Evolutionary conservation across 73 alveolate genomes (phyloP), one percentile per base, ranked within the genome.

Genomic region (Tetrahymena thermophila): DNA sequence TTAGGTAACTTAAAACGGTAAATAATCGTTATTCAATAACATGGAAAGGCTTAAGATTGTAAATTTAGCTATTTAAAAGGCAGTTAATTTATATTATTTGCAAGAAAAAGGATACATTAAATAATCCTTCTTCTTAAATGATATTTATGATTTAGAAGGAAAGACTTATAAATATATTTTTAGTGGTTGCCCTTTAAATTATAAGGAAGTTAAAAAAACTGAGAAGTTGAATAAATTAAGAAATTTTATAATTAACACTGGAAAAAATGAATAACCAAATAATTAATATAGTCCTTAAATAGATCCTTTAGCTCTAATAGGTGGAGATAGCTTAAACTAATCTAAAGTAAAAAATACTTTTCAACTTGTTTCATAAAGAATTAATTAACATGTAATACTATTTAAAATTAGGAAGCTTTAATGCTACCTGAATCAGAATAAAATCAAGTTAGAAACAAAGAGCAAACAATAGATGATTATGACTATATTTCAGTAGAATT

Each of bases 31-130:
- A 31, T 95, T 95, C 35, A 85, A 93, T 16, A 95, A 84, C 2
- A 95, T 95, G 97, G 95, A 95, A 38, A 95, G 97, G 89, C 71
- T 95, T 14, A 95, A 95, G 35, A 43, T 95, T 28, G 94, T 83
- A 8, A 95, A 95, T 89, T 89, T 85, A 6, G 37, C 94, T 43
- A 85, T 95, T 8, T 71, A 85, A 56, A 85, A 43, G 31, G 89
- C 97, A 3, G 94, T 95, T 10, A 95, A 95, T 34, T 56, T 95
- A 17, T 94, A 85, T 10, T 95, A 89, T 34, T 25, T 95, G 31
- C 85, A 85, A 38, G 84, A 95, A 37, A 85, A 44, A n/a, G 43
- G 85, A 15, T 95, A 85, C 56, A 55, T 95, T 35, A 35, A 44
- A 31, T 37, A 95, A 38, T 43, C 56, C 35, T 95, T 95, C 84